Percentiles rank a stretch among this genome's conserved stretches.
Evolutionary conservation across 768 basidiomycete genomes (phyloP).

Genomic region (Russula emetica): DNA sequence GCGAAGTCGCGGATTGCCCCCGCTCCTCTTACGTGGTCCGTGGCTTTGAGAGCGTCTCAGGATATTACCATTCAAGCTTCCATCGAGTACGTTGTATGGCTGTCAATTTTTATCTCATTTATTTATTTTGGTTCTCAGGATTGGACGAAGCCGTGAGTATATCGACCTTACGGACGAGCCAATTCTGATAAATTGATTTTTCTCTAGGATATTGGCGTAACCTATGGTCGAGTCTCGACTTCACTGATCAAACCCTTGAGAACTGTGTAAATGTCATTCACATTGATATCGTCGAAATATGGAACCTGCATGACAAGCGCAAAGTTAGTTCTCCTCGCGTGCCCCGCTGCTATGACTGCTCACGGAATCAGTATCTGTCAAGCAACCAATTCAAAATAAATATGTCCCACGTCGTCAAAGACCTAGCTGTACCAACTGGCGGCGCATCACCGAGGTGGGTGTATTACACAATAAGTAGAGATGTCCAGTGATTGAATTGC

Average conservation of each 20-base stretch:
- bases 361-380: not conserved
- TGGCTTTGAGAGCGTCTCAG: not conserved
- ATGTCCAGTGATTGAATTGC: too few relatives aligned
- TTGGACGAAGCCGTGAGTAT: constrained; percentile 5
- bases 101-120: not conserved
- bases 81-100: not conserved
- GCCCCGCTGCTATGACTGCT: not conserved
- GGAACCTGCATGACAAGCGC: not conserved
- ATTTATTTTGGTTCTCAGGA: not conserved
- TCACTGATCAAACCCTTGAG: constrained; percentile 56
- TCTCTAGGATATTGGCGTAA: constrained; percentile 5
- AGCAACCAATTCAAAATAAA: not conserved
- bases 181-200: not conserved
- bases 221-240: constrained; percentile 1
- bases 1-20: not conserved
- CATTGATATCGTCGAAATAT: not conserved
- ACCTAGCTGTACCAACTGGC: too few relatives aligned
- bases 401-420: too few relatives aligned
- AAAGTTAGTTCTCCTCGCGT: not conserved
- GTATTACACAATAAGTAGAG: too few relatives aligned
- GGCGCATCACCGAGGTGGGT: too few relatives aligned
- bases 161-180: not conserved
- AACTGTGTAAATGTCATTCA: constrained; percentile 42
- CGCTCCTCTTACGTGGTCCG: not conserved
- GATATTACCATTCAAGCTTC: constrained; percentile 6